Base-by-base conservation (phyloP, 345 rosid genomes). In the Eucalyptus leucophloia region DNA sequence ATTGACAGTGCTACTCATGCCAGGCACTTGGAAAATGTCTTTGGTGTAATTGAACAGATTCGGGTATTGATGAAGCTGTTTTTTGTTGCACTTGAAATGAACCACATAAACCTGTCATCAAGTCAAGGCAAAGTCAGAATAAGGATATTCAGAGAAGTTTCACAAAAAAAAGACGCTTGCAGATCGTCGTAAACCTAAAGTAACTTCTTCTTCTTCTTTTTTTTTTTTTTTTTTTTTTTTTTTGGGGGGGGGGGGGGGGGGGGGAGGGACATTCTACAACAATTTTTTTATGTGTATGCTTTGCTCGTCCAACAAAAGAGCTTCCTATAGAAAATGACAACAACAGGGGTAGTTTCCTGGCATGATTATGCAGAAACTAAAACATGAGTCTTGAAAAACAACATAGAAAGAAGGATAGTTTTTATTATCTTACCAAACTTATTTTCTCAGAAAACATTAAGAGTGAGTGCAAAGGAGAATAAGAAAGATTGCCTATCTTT, bases 1-100 rank as follows among this genome's bases (percentile, higher is more conserved):
- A 89, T 92, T 89, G 37, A 94, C 93, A 17, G 92, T 89, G 88
- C 89, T 86, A 50, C 93, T 91, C 90, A 93, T 91, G 34, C 95
- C 92, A 7, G 91, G 93, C 40, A 94, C 88, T 90, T 93, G 95
- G 89, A 42, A 94, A 12, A 94, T 72, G 86, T 94, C 95, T 60
- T 94, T 94, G 82, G 92, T 90, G 89, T 94, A 90, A 77, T 94
- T 94, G 90, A 94, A 94, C 60, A 94, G 81, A 87, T 93, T 94
- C 18, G 92, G 95, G 92, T 89, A 93, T 88, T 94, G 94, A 56
- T 94, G 88, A 9, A 93, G 87, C 45, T 90, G 91, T 86, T 92
- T 94, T 90, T 90, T 93, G 93, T 93, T 93, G 92, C 95, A 92
- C 91, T 94, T 94, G 93, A 94, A 94, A 90, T 94, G 95, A 89